Evolutionary conservation across 129 eudicot genomes (phyloP), one percentile per base, ranked within the genome.

Genomic region (Mikania micrantha): DNA sequence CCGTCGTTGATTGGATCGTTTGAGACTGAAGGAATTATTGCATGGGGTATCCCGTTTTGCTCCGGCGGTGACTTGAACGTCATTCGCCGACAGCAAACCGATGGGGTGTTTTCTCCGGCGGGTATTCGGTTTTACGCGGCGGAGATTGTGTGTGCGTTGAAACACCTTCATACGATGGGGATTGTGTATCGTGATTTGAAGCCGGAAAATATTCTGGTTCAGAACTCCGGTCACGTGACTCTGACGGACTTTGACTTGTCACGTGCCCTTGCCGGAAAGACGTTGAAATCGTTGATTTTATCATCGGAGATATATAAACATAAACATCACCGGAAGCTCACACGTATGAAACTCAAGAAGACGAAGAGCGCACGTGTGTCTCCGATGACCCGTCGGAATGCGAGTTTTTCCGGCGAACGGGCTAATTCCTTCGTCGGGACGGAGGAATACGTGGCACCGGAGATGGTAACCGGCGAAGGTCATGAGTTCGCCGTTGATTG

Each of bases 371-470:
- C 95, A 9, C 77, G 96, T 22, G 96, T 87, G 11, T 69, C 96
- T 17, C 95, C 98, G 0, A 70, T 41, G 72, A 66, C 70, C 57
- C 83, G 73, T 72, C 79, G 50, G 65, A 61, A 58, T 42, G 16
- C 19, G 6, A 76, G 82, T 21, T 76, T 85, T 17, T 52, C 75
- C 44, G 82, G 87, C 16, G 85, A 93, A 69, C 78, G 91, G 9
- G 80, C 96, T 6, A 80, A 86, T 65, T 93, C 98, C 0, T 93
- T 93, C 40, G 98, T 93, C 10, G 98, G 98, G 5, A 93, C 98
- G 31, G 98, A 88, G 29, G 98, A 93, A 49, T 93, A 93, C 73
- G 81, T 93, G 3, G 80, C 98, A 16, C 98, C 98, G 72, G 98
- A 93, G 70, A 75, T 93, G 0, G 85, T 93, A 0, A 79, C 83